Conservation (phyloP, 2,329 filamentous ascomycete genomes). For the Dendrostoma leiphaemia region DNA sequence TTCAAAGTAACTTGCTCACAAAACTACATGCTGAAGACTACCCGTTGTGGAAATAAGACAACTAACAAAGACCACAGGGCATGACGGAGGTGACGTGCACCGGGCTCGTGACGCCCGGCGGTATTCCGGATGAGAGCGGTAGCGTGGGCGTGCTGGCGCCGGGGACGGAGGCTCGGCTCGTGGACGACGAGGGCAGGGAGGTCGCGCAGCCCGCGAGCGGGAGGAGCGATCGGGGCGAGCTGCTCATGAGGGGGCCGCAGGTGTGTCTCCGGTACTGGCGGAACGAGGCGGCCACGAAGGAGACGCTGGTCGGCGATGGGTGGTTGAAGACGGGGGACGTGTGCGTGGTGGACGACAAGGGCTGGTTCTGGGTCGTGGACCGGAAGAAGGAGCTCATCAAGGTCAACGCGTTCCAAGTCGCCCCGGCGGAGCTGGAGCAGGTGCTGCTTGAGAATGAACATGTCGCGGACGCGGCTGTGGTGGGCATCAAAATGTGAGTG, state of each 20-base stretch:
- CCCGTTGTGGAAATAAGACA: too few species aligned
- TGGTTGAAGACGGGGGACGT: constrained; percentile 58
- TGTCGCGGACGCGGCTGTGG: constrained; percentile 2
- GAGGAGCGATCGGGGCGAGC: constrained; percentile 48
- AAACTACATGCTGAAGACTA: too few species aligned
- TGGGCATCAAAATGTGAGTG: constrained; percentile 23
- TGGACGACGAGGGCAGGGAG: constrained; percentile 52
- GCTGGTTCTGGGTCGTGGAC: constrained; percentile 50
- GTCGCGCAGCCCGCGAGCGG: constrained; percentile 27
- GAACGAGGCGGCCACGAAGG: constrained; percentile 52
- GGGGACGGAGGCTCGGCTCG: constrained; percentile 51
- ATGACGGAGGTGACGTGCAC: constrained; percentile 56
- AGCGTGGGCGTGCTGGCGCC: constrained; percentile 52
- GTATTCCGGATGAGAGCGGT: constrained; percentile 37
- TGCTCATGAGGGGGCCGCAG: constrained; percentile 54
- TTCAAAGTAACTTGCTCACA: too few species aligned
- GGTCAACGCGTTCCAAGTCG: constrained; percentile 7
- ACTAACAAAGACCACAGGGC: too few species aligned
- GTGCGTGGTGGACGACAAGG: constrained; percentile 33
- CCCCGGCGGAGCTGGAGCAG: constrained; percentile 8
- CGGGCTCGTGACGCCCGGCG: constrained; percentile 40
- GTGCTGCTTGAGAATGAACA: constrained; percentile 1
- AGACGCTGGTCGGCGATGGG: constrained; percentile 47
- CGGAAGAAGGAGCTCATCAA: constrained; percentile 42
- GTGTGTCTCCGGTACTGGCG: constrained; percentile 59